Evolutionary conservation across 306 rosid species (phyloP).

Genomic region (Cyclanthera cordifolia): DNA sequence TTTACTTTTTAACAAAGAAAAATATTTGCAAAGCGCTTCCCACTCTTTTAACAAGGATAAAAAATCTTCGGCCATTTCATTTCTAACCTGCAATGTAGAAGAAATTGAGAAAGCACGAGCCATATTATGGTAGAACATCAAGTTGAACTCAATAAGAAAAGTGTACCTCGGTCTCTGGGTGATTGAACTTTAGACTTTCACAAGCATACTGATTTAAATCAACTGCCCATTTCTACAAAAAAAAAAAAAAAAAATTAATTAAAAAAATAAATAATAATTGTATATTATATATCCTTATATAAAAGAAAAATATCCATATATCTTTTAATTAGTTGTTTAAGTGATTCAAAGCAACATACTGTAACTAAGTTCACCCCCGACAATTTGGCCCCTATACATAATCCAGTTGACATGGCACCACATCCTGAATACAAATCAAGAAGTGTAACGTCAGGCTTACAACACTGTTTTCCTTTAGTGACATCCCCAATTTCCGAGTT

Average conservation of each 20-base stretch:
- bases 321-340: background rate
- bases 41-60: conserved; percentile 46
- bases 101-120: background rate
- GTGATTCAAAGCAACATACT: conserved; percentile 24
- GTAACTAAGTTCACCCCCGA: conserved; percentile 59
- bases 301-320: too few species aligned
- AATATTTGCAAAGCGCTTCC: conserved; percentile 45
- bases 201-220: conserved; percentile 54
- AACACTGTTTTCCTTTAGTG: background rate
- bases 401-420: conserved; percentile 90
- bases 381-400: conserved; percentile 54
- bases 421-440: conserved; percentile 77
- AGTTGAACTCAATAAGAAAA: background rate
- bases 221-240: conserved; percentile 67
- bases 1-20: conserved; percentile 24
- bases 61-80: conserved; percentile 62
- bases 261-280: too few species aligned
- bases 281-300: too few species aligned
- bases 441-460: conserved; percentile 29
- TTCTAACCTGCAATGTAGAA: conserved; percentile 44
- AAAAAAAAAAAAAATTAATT: background rate
- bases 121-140: background rate
- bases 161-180: conserved; percentile 60
- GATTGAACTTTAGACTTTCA: conserved; percentile 47
- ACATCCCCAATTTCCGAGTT: conserved; percentile 17